These are phyloP conservation scores for Colletotrichum filicis DNA, from an alignment of 2,329 filamentous ascomycete genomes.

Conservation along the genomic window DNA sequence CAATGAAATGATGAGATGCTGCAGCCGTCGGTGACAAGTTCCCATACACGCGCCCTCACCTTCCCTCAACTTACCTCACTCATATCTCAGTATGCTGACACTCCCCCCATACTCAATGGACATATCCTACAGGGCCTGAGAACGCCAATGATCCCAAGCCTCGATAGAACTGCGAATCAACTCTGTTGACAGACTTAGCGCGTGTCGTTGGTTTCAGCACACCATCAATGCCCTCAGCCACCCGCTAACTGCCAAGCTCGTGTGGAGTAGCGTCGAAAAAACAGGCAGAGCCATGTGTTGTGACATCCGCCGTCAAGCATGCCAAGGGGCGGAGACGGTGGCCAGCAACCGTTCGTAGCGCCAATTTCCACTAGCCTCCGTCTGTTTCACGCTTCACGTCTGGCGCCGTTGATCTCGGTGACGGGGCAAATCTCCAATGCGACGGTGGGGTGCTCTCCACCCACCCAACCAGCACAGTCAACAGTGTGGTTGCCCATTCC, in stretches of 20 bases:
- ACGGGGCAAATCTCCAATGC: not conserved
- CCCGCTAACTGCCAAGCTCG: constrained; percentile 1
- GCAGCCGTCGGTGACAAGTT: not conserved
- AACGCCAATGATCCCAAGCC: not conserved
- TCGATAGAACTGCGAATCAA: not conserved
- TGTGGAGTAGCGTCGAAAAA: constrained; percentile 8
- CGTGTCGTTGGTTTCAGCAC: constrained; percentile 17
- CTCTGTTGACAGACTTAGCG: not conserved
- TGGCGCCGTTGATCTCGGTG: constrained; percentile 4
- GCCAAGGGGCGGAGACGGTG: constrained; percentile 8
- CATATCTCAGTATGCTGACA: too few relatives aligned
- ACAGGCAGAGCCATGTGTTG: not conserved
- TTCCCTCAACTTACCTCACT: too few relatives aligned
- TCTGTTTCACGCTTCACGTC: constrained; percentile 17
- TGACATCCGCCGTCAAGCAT: constrained; percentile 21
- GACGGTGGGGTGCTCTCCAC: constrained; percentile 18
- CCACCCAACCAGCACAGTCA: not conserved
- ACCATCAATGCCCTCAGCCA: constrained; percentile 15
- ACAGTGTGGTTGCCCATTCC: constrained; percentile 8
- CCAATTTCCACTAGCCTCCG: not conserved
- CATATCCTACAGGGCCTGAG: not conserved
- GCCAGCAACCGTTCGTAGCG: constrained; percentile 2
- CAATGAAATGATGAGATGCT: not conserved
- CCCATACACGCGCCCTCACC: not conserved
- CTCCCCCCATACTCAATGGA: too few relatives aligned